Percentiles rank a stretch among this genome's conserved stretches.
These are phyloP conservation scores for Pseudophaeomoniella oleicola DNA, from an alignment of 2,329 filamentous ascomycete genomes.

Conservation along the genomic window DNA sequence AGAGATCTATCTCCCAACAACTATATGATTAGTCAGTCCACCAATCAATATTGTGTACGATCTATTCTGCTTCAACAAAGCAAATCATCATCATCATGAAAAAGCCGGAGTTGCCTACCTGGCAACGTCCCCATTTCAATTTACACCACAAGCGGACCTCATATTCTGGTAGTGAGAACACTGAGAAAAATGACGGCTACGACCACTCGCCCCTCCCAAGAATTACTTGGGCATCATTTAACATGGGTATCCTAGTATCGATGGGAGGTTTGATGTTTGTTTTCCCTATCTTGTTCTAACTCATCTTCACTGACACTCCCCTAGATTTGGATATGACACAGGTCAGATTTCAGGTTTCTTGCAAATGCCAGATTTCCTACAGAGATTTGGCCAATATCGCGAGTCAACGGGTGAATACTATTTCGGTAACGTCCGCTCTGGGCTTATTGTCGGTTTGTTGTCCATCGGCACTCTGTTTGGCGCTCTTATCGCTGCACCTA, in stretches of 20 bases:
- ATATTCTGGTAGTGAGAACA: not conserved
- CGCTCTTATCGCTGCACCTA: constrained; percentile 26
- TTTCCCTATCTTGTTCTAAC: not conserved
- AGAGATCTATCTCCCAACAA: too few relatives aligned
- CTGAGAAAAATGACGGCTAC: constrained; percentile 3
- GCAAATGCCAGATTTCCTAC: constrained; percentile 24
- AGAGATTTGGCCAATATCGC: constrained; percentile 19
- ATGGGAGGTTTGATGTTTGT: constrained; percentile 26
- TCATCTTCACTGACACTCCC: constrained; percentile 1
- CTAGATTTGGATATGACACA: constrained; percentile 24
- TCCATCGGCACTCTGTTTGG: constrained; percentile 29
- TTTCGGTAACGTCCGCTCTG: constrained; percentile 26
- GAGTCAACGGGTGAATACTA: constrained; percentile 15
- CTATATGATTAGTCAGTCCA: too few relatives aligned
- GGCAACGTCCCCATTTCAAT: too few relatives aligned
- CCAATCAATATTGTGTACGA: too few relatives aligned
- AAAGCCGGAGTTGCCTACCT: too few relatives aligned
- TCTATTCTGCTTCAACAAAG: too few relatives aligned
- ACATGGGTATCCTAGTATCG: constrained; percentile 29
- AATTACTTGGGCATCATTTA: constrained; percentile 21
- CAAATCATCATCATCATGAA: too few relatives aligned
- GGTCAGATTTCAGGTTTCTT: constrained; percentile 30
- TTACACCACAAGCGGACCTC: not conserved
- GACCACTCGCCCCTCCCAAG: constrained; percentile 13
- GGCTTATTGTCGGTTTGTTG: constrained; percentile 26